A percentile compares a stretch with the other conserved stretches of the same genome.
These are phyloP conservation scores for Ajuga chamaepitys DNA, from an alignment of 257 asterid species.

Conservation along the genomic window DNA sequence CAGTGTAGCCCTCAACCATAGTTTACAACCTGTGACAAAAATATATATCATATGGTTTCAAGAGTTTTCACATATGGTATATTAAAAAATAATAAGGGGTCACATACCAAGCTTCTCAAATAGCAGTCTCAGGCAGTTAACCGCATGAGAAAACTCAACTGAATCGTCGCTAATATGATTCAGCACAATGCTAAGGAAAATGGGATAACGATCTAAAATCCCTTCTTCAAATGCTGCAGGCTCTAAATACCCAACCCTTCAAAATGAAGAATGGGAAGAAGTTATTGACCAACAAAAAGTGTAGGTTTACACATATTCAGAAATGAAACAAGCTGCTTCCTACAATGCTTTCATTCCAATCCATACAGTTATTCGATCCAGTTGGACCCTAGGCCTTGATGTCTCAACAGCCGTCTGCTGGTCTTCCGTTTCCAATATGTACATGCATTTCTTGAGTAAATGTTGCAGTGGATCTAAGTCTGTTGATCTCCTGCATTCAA, in stretches of 20 bases:
- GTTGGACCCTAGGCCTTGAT: slow-evolving; percentile 83
- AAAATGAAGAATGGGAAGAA: slow-evolving; percentile 21
- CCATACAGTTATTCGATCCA: slow-evolving; percentile 89
- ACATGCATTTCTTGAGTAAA: slow-evolving; percentile 72
- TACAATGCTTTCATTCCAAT: slow-evolving; percentile 98
- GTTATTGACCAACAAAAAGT: slow-evolving; percentile 25
- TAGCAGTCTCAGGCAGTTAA: slow-evolving; percentile 80
- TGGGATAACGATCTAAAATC: slow-evolving; percentile 84
- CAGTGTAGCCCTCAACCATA: slow-evolving; percentile 89
- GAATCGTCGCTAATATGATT: slow-evolving; percentile 94
- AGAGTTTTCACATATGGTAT: slow-evolving; percentile 9
- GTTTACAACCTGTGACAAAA: slow-evolving; percentile 69
- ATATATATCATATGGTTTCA: slow-evolving; percentile 7
- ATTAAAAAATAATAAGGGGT: slow-evolving; percentile 14
- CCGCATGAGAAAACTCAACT: slow-evolving; percentile 80
- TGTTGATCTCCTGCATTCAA: slow-evolving; percentile 48
- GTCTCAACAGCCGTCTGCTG: slow-evolving; percentile 30
- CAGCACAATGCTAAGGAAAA: slow-evolving; percentile 88
- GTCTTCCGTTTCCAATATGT: slow-evolving; percentile 64
- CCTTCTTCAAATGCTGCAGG: slow-evolving; percentile 99
- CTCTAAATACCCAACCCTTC: slow-evolving; percentile 92
- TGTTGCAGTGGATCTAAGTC: slow-evolving; percentile 89
- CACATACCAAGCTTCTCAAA: slow-evolving; percentile 93
- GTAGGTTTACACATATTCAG: slow-evolving; percentile 13
- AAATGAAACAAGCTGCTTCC: slow-evolving; percentile 50